Base-by-base conservation (phyloP, 2,329 filamentous ascomycete species). In the Ophiocordyceps robertsii region DNA sequence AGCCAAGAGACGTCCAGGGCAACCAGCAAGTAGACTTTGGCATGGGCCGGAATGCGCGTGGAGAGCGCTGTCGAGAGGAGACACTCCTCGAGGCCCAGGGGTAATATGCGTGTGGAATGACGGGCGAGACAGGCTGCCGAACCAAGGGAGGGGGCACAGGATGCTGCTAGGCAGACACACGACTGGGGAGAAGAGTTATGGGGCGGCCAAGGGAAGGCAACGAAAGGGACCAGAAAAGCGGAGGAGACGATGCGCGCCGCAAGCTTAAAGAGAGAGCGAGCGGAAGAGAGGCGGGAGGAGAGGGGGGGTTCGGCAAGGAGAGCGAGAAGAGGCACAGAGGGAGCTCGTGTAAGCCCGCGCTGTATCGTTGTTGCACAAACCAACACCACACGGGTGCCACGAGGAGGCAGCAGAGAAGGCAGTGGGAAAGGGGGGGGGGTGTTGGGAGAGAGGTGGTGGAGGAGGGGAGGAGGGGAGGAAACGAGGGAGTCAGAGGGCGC, bases 31-130 rank as follows among this genome's bases (percentile, higher is more conserved):
- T 19, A 36, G 37, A 37, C n/a, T 30, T 40, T 43, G 19, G 9
- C 27, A 36, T 16, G 13, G 39, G 21, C 29, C 39, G 43, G 43
- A 49, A 49, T 49, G 48, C 40, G 45, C 42, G 42, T 36, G 40
- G 39, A 29, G 43, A 41, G 44, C 27, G 42, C 39, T 40, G 47
- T 41, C 45, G 41, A 49, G n/a, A n/a, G n/a, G n/a, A n/a, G n/a
- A n/a, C n/a, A n/a, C 45, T 52, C 51, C 50, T 54, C 47, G 47
- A 49, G 35, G 38, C 44, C 43, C 47, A 59, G 56, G 59, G 57
- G 57, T 55, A 47, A 47, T 46, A 39, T 45, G 47, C 42, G 44
- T 45, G 49, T 54, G 56, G 60, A 62, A 61, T 62, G 60, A 55
- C 46, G 56, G 47, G 53, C 58, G 53, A 62, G 60, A 62, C 59